phyloP scores from a whole-genome alignment of 495 filamentous ascomycete genomes.

The Penicillium egyptiacum region DNA sequence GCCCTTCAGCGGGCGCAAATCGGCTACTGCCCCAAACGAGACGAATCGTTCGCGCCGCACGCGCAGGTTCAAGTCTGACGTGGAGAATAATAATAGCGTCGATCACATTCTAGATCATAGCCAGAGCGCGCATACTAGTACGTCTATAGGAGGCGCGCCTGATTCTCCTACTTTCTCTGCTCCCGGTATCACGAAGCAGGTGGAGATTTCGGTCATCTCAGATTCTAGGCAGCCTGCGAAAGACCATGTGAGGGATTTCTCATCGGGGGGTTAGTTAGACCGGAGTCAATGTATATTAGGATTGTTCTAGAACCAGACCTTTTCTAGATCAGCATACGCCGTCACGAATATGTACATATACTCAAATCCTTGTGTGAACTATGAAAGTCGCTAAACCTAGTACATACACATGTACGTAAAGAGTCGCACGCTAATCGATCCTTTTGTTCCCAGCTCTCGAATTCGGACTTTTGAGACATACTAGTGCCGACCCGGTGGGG shows the following conservation, averaged over 20 bases:
- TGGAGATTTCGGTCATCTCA: conserved; percentile 32
- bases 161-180: conserved; percentile 18
- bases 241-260: background rate
- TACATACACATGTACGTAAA: background rate
- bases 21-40: conserved; percentile 15
- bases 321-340: background rate
- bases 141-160: conserved; percentile 16
- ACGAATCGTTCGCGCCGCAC: conserved; percentile 18
- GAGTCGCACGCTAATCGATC: background rate
- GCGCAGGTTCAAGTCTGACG: conserved; percentile 18
- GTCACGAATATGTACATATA: conserved; percentile 1
- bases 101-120: conserved; percentile 32
- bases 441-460: background rate
- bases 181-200: conserved; percentile 35
- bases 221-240: conserved; percentile 3
- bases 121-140: conserved; percentile 16
- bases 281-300: background rate
- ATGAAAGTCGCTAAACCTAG: background rate
- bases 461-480: no score
- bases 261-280: background rate
- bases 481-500: no score
- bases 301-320: background rate
- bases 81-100: conserved; percentile 31
- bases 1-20: conserved; percentile 22
- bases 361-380: background rate